Evolutionary conservation across 139 green algal genomes (phyloP).

Genomic region (Gonium pectorale): DNA sequence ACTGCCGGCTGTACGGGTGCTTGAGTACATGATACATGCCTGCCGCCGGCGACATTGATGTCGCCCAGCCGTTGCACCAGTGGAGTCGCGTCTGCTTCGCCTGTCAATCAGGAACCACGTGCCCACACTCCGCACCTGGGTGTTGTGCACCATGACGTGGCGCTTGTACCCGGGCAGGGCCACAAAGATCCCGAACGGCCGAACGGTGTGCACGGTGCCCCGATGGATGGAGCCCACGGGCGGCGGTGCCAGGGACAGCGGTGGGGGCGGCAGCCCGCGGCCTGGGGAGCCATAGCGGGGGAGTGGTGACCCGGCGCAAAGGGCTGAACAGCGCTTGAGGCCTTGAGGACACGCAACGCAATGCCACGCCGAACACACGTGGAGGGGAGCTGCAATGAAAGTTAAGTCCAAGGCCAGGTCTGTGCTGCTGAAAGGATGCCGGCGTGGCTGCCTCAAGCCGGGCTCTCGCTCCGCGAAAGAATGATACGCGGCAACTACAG

Average conservation of each 20-base stretch:
- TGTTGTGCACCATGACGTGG: conserved; percentile 69
- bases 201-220: conserved; percentile 62
- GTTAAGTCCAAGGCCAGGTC: not conserved
- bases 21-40: not conserved
- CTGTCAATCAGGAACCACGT: too few species aligned
- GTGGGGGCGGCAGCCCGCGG: not conserved
- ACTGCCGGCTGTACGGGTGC: not conserved
- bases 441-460: not conserved
- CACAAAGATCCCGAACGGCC: conserved; percentile 76
- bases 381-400: not conserved
- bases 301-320: too few species aligned
- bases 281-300: not conserved
- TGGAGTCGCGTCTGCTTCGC: not conserved
- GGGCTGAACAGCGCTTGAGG: not conserved
- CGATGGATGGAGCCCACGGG: conserved; percentile 53
- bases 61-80: not conserved
- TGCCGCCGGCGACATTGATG: too few species aligned
- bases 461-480: not conserved
- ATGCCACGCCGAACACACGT: too few species aligned
- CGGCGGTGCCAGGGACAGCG: conserved; percentile 32
- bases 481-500: not conserved
- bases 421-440: not conserved
- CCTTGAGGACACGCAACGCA: too few species aligned
- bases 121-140: conserved; percentile 47
- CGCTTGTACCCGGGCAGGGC: conserved; percentile 52